Evolutionary conservation across 495 filamentous ascomycete genomes (phyloP).

Genomic region (Daldinia loculata): DNA sequence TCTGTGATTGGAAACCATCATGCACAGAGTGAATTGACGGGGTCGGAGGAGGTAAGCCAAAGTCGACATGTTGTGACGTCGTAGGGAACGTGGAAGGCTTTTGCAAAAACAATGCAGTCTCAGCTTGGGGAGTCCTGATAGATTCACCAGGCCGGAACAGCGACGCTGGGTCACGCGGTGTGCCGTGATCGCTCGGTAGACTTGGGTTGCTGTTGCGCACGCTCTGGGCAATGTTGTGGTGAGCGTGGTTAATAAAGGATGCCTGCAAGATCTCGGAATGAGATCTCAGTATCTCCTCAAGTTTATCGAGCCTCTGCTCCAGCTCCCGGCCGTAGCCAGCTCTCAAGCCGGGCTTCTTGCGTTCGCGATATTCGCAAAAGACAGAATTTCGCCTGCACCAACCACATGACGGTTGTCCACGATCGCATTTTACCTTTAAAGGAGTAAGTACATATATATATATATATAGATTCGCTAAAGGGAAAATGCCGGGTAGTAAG

Average conservation of each 20-base stretch:
- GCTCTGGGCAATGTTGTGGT: slow-evolving; percentile 61
- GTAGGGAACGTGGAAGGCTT: slow-evolving; percentile 59
- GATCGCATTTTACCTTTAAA: slow-evolving; percentile 78
- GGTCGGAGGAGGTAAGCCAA: slow-evolving; percentile 46
- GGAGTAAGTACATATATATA: not conserved
- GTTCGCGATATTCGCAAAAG: slow-evolving; percentile 81
- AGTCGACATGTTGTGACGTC: slow-evolving; percentile 46
- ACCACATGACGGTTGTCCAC: slow-evolving; percentile 83
- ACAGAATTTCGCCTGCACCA: slow-evolving; percentile 86
- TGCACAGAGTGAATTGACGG: slow-evolving; percentile 45
- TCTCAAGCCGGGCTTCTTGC: slow-evolving; percentile 83
- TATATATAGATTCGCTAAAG: not conserved
- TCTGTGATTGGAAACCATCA: slow-evolving; percentile 48
- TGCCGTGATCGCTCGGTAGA: slow-evolving; percentile 57
- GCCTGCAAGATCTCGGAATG: slow-evolving; percentile 59
- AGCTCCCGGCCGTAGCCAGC: slow-evolving; percentile 90
- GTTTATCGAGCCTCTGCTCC: slow-evolving; percentile 76
- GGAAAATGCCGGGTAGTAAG: no score
- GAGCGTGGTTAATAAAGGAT: slow-evolving; percentile 45
- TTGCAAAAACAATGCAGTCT: slow-evolving; percentile 70
- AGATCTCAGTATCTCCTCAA: slow-evolving; percentile 59
- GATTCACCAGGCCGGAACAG: slow-evolving; percentile 52
- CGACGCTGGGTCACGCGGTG: slow-evolving; percentile 53
- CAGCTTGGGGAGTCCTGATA: slow-evolving; percentile 63
- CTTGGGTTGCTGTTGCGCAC: slow-evolving; percentile 53